Conservation (phyloP, 2,329 filamentous ascomycete species). For the Leptographium galeiforme region DNA sequence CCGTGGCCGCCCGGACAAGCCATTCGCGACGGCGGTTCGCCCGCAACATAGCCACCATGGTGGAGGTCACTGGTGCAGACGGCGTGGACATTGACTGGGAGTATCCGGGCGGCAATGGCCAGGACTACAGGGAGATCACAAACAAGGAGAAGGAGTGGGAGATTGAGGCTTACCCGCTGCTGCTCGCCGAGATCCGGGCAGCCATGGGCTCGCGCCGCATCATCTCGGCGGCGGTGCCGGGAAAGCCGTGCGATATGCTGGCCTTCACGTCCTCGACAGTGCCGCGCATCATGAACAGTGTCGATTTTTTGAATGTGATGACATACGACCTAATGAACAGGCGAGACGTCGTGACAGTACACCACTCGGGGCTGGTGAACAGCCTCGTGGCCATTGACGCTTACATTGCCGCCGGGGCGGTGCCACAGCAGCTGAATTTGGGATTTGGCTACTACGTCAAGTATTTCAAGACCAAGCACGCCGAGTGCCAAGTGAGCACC, state of each 20-base stretch:
- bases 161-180: constrained; percentile 46
- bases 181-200: constrained; percentile 43
- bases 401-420: constrained; percentile 45
- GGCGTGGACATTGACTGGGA: constrained; percentile 58
- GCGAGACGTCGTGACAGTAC: constrained; percentile 49
- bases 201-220: constrained; percentile 44
- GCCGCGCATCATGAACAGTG: constrained; percentile 41
- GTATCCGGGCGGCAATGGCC: constrained; percentile 48
- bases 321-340: constrained; percentile 62
- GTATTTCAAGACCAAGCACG: constrained; percentile 44
- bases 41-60: constrained; percentile 48
- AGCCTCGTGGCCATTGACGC: constrained; percentile 41
- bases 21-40: constrained; percentile 44
- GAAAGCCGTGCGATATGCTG: constrained; percentile 49
- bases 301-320: constrained; percentile 62
- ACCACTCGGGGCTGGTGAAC: constrained; percentile 46
- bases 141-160: constrained; percentile 47
- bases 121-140: constrained; percentile 50
- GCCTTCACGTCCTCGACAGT: constrained; percentile 46
- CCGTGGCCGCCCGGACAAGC: constrained; percentile 37
- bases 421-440: constrained; percentile 43
- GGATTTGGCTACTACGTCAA: constrained; percentile 60
- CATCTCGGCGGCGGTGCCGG: constrained; percentile 55
- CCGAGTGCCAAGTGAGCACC: constrained; percentile 16
- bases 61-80: constrained; percentile 49